phyloP scores from a whole-genome alignment of 116 monocot species.

The Dioscorea cayenensis region DNA sequence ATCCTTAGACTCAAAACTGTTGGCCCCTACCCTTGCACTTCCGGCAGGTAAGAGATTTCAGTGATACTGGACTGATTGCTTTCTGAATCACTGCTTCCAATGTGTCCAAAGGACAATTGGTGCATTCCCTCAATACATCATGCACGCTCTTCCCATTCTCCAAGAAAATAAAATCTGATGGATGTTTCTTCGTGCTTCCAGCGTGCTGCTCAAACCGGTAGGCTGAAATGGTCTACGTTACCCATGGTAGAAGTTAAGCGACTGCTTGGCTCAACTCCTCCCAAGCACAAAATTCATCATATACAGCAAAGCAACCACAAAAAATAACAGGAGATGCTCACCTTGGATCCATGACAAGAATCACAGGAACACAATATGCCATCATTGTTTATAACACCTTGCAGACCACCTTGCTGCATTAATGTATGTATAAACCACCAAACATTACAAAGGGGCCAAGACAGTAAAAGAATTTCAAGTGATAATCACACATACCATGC shows the following conservation, averaged over 20 bases:
- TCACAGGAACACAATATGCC: slow-evolving; percentile 51
- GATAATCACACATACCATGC: slow-evolving; percentile 26
- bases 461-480: slow-evolving; percentile 3
- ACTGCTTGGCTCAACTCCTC: not conserved
- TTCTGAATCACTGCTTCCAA: slow-evolving; percentile 67
- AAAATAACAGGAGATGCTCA: slow-evolving; percentile 12
- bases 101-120: slow-evolving; percentile 51
- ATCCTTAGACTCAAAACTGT: not conserved
- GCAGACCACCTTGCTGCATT: slow-evolving; percentile 19
- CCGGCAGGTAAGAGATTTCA: not conserved
- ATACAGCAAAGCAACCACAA: not conserved
- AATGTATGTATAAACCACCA: not conserved
- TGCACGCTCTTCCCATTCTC: slow-evolving; percentile 83
- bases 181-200: slow-evolving; percentile 89
- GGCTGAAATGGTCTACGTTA: slow-evolving; percentile 59
- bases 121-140: slow-evolving; percentile 71
- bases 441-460: not conserved
- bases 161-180: slow-evolving; percentile 78
- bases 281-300: not conserved
- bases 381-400: slow-evolving; percentile 30
- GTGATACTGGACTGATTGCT: slow-evolving; percentile 21
- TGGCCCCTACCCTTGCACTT: slow-evolving; percentile 4
- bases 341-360: slow-evolving; percentile 50
- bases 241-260: slow-evolving; percentile 8
- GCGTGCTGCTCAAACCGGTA: slow-evolving; percentile 87